Base-by-base conservation (phyloP, 2,329 filamentous ascomycete species). In the Graphiopsis chlorocephala region DNA sequence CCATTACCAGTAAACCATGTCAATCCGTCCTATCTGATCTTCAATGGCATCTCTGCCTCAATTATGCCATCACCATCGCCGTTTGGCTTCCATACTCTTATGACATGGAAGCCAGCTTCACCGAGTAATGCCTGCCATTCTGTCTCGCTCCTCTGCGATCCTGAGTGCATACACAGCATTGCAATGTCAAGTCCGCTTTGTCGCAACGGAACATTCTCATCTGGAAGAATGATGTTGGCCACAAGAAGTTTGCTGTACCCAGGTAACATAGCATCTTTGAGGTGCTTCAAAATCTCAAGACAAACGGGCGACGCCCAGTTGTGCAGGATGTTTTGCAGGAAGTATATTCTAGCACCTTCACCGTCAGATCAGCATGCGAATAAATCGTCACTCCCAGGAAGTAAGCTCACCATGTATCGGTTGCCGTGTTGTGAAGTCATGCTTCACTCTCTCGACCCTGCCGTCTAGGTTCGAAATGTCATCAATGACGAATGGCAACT, bases 181-280 rank as follows among this genome's bases (percentile, higher is more conserved):
- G 63, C 63, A 17, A 64, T 58, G 26, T 64, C 63, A 31, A 64
- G 55, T 28, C 63, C 52, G 45, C 56, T 59, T 28, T 64, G 63
- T n/a, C 63, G 38, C 25, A 64, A 29, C 8, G 63, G 63, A 20
- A 52, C 55, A 31, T 64, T 47, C n/a, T 42, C 60, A 68, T 70
- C 74, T 69, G 75, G 2, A 71, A 63, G 67, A 67, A 66, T 65
- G 53, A 69, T 66, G 65, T 69, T 66, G 28, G 65, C 66, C 64
- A 38, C 60, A 60, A 69, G 65, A 57, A 68, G 65, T 66, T 66
- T 65, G 58, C 38, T 61, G 57, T 42, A 42, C 6, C 38, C 17
- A 7, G 38, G 38, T 7, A 42, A 17, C 38, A 42, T 42, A 42
- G 38, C 38, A n/a, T 20, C 6, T 42, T 20, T 42, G 38, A 42